A percentile compares a stretch with the other conserved stretches of the same genome.
Evolutionary conservation across 2,329 filamentous ascomycete genomes (phyloP).

Genomic region (Acrodontium crateriforme): DNA sequence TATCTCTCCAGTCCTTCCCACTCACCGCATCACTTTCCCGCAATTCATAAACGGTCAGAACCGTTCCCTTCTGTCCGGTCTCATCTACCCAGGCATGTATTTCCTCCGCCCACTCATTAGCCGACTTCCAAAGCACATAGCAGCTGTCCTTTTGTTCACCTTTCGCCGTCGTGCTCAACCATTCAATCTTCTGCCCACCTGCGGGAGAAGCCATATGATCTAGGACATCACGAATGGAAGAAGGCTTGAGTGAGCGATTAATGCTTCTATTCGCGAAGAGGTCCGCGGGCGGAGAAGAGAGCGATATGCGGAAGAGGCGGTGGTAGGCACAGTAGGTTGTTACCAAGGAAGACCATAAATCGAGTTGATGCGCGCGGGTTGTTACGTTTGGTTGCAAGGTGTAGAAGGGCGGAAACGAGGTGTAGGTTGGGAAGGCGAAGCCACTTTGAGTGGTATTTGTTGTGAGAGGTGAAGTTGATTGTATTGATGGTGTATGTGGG

Average conservation of each 20-base stretch:
- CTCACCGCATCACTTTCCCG: slow-evolving; percentile 69
- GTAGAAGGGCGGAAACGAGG: slow-evolving; percentile 76
- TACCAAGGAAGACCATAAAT: slow-evolving; percentile 77
- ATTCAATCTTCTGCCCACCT: slow-evolving; percentile 47
- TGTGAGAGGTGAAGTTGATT: too few species aligned
- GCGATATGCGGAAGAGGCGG: slow-evolving; percentile 59
- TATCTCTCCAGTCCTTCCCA: slow-evolving; percentile 29
- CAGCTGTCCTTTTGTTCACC: slow-evolving; percentile 38
- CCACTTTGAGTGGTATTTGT: too few species aligned
- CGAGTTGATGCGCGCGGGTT: slow-evolving; percentile 61
- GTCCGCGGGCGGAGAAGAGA: slow-evolving; percentile 38
- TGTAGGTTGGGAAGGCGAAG: slow-evolving; percentile 36
- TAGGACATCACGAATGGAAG: slow-evolving; percentile 40
- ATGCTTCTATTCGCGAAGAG: slow-evolving; percentile 40
- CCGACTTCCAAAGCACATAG: slow-evolving; percentile 73
- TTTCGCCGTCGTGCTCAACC: slow-evolving; percentile 31
- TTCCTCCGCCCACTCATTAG: slow-evolving; percentile 77
- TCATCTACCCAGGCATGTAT: slow-evolving; percentile 70
- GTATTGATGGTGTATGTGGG: too few species aligned
- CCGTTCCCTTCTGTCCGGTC: slow-evolving; percentile 75
- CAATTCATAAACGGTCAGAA: slow-evolving; percentile 87
- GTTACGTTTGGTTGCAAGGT: slow-evolving; percentile 62
- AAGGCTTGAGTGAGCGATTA: slow-evolving; percentile 33
- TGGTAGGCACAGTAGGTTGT: slow-evolving; percentile 71
- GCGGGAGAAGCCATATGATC: slow-evolving; percentile 41